Conservation (phyloP, 164 flowering plant genomes). For the Magnolia changhungtana region DNA sequence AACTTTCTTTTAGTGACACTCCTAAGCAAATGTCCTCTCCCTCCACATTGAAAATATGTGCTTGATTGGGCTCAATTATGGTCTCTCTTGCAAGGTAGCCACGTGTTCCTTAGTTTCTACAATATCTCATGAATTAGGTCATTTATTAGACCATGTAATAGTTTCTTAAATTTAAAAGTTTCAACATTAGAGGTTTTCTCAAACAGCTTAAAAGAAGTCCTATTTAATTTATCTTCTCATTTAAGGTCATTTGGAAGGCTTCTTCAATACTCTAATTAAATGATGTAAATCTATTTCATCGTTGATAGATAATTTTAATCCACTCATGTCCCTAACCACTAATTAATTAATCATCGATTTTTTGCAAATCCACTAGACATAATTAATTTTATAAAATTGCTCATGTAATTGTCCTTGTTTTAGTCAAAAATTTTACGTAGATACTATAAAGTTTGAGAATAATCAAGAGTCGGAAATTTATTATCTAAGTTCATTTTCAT, state of each 20-base stretch:
- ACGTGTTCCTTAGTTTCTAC: conserved; percentile 3
- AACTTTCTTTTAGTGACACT: neutral
- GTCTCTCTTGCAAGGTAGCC: no score
- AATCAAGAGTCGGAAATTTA: conserved; percentile 4
- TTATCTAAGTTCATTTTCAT: conserved; percentile 7
- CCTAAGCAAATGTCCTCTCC: neutral
- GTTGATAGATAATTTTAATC: neutral
- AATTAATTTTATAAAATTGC: neutral
- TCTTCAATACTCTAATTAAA: neutral
- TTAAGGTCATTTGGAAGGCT: neutral
- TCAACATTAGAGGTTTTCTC: neutral
- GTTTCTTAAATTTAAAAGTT: neutral
- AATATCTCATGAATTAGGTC: neutral
- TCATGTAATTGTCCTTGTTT: neutral
- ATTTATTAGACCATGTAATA: neutral
- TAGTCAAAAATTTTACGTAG: neutral
- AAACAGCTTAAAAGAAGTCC: neutral
- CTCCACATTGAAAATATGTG: neutral
- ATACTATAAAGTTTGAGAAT: neutral
- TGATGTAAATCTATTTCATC: neutral
- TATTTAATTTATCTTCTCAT: conserved; percentile 1
- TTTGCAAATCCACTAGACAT: conserved; percentile 3
- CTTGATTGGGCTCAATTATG: no score
- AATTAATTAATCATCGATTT: conserved; percentile 2
- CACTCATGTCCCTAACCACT: conserved; percentile 11